Conservation (phyloP, 306 rosid genomes). For the Sophora flavescens region DNA sequence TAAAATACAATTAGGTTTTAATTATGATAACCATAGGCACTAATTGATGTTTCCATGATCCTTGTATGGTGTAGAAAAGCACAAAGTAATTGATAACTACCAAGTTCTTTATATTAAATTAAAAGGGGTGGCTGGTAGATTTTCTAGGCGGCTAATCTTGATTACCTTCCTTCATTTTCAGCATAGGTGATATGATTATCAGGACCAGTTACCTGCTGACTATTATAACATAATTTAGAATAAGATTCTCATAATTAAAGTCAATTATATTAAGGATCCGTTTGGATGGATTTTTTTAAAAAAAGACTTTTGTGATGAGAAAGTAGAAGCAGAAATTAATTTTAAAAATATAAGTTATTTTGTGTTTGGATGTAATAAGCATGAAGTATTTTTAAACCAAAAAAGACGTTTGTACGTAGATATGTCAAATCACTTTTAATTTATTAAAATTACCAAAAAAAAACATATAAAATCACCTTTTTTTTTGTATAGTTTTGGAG, state of each 20-base stretch:
- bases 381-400: too few relatives aligned
- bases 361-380: too few relatives aligned
- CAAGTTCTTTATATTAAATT: not conserved
- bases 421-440: too few relatives aligned
- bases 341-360: too few relatives aligned
- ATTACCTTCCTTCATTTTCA: slow-evolving; percentile 21
- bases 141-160: slow-evolving; percentile 41
- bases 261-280: slow-evolving; percentile 10
- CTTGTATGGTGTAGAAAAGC: slow-evolving; percentile 37
- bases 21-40: slow-evolving; percentile 51
- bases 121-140: slow-evolving; percentile 43
- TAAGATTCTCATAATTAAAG: slow-evolving; percentile 4
- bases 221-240: slow-evolving; percentile 34
- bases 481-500: too few relatives aligned
- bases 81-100: slow-evolving; percentile 28
- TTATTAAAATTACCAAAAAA: too few relatives aligned
- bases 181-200: slow-evolving; percentile 45
- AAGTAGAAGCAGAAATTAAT: too few relatives aligned
- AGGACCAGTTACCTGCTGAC: slow-evolving; percentile 11
- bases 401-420: too few relatives aligned
- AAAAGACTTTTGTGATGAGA: too few relatives aligned
- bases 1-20: slow-evolving; percentile 39
- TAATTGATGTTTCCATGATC: slow-evolving; percentile 57
- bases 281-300: too few relatives aligned
- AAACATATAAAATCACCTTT: too few relatives aligned